Conservation (phyloP, 306 rosid species). For the Psophocarpus tetragonolobus region DNA sequence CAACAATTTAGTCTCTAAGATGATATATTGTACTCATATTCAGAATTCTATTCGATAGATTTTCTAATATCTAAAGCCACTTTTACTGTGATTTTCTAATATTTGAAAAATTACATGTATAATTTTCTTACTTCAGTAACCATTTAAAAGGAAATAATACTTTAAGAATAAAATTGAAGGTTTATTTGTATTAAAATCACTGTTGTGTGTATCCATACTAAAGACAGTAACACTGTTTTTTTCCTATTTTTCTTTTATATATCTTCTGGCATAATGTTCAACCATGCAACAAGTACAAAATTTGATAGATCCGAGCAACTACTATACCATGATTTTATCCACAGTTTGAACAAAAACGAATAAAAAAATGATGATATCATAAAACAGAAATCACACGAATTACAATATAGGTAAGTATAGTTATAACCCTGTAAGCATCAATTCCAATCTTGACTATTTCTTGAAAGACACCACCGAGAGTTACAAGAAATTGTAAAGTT, state of each 20-base stretch:
- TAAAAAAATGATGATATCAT: slow-evolving; percentile 48
- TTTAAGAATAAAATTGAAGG: no score
- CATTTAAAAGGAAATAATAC: no score
- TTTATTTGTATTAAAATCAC: no score
- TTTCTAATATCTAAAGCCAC: no score
- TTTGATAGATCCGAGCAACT: slow-evolving; percentile 36
- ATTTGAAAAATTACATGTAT: no score
- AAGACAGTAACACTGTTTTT: slow-evolving; percentile 14
- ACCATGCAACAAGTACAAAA: slow-evolving; percentile 40
- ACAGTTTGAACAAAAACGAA: slow-evolving; percentile 42
- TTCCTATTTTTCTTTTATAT: slow-evolving; percentile 4
- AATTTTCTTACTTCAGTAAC: no score
- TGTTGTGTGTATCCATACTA: no score
- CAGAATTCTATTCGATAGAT: no score
- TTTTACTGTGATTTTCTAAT: no score
- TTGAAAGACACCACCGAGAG: slow-evolving; percentile 26
- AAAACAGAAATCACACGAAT: slow-evolving; percentile 28
- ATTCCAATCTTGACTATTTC: slow-evolving; percentile 29
- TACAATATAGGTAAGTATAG: background rate
- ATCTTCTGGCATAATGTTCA: slow-evolving; percentile 25
- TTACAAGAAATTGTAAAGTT: no score
- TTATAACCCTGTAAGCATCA: slow-evolving; percentile 23
- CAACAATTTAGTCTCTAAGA: no score
- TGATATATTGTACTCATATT: no score
- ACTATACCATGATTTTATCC: slow-evolving; percentile 41